Base-by-base conservation (phyloP, 2,329 filamentous ascomycete genomes). In the Penicillium griseofulvum region DNA sequence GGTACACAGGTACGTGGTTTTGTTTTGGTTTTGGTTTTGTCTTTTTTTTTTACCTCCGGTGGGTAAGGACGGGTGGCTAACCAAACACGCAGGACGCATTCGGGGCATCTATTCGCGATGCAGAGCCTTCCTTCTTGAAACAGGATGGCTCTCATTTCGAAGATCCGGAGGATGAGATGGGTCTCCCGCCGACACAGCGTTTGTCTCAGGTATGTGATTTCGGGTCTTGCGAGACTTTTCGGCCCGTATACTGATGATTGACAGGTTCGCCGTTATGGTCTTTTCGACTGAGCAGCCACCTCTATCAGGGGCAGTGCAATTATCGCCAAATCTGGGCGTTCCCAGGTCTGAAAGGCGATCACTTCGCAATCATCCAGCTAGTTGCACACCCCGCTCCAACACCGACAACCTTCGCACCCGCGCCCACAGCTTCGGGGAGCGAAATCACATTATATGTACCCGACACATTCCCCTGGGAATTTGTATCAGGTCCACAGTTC, bases 381-480 rank as follows among this genome's bases (percentile, higher is more conserved):
- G 92, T 96, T 42, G 92, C 92, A 75, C 91, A 96, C 1, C 92
- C 92, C n/a, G 90, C 91, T 24, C 87, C 90, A 47, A 96, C 80
- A 47, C 76, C 76, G 60, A 80, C 74, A 53, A 91, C 83, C 51
- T 29, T 26, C 46, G 41, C 52, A 19, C 76, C 75, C 53, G 76
- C 78, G 10, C 73, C 76, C 5, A 79, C 69, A 16, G 81, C 74
- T 66, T 80, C 80, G 60, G 79, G 80, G 43, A 85, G 82, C 22
- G 81, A 81, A 67, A 95, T 83, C 55, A 83, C 75, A 68, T 87
- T 91, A 79, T 83, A 90, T 56, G 79, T 80, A 10, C 83, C 87
- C 60, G 87, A 87, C 43, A 91, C 85, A 72, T 89, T 84, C 47
- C 84, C 85, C 58, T 81, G 77, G 17, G 81, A 76, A 58, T 85